Base-by-base conservation (phyloP, 2,329 filamentous ascomycete species). In the Pleomassaria siparia region DNA sequence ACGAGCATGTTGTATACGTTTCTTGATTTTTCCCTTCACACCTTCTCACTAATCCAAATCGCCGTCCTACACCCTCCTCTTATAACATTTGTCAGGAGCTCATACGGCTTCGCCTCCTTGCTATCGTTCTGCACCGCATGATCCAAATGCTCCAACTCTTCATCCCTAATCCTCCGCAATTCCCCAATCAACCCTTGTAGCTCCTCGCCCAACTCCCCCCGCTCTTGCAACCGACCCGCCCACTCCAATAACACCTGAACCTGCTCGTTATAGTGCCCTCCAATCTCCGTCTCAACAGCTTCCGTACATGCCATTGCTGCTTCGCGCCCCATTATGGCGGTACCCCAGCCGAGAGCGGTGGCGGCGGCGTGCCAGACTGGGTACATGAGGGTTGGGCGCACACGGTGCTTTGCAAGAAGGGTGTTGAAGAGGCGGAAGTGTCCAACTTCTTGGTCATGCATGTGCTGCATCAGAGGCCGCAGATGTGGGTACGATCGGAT, bases 241-340 rank as follows among this genome's bases (percentile, higher is more conserved):
- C 95, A 96, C 53, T 87, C 85, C 30, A 97, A 71, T 59, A 99
- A 74, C 44, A 83, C 81, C 21, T 89, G 78, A 33, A 99, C 90
- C 74, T 99, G 94, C 55, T 85, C 84, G 68, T 97, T 97, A 71
- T 99, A 99, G 74, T 99, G 94, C 22, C 84, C 84, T 2, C 94
- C 94, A 54, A 99, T 99, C 76, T 97, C 94, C 6, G 92, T 99
- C 78, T 99, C 94, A 1, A 99, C 92, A 1, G 94, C 94, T 73
- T 99, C 94, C 0, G 94, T 97, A 69, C 94, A 99, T 11, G 94
- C 94, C 94, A 99, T 99, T 28, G 94, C 92, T 2, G 92, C 91
- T 73, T 97, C 91, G 40, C 90, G 83, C 1, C 94, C 91, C 80
- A 99, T 80, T 33, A 94, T 74, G 0, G 88, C 94, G 0, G 94